Conservation (phyloP, 2,329 filamentous ascomycete genomes). For the Balansia obtecta region DNA sequence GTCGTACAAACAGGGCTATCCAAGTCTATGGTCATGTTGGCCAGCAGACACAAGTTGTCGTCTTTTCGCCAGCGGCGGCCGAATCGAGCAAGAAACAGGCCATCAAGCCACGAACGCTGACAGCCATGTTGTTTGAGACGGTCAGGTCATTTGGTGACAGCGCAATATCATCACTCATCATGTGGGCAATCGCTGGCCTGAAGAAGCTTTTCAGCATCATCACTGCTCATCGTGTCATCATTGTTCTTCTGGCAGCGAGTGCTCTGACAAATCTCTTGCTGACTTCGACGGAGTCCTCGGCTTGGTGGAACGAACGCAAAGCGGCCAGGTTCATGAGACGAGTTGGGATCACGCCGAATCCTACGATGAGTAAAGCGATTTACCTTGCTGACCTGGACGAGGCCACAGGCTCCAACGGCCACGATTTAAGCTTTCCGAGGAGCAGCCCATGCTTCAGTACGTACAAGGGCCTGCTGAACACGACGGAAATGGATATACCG, state of each 20-base stretch:
- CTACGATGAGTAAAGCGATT: constrained; percentile 72
- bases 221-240: constrained; percentile 61
- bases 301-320: constrained; percentile 78
- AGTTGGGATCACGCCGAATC: constrained; percentile 67
- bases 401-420: constrained; percentile 29
- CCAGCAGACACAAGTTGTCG: constrained; percentile 49
- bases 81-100: constrained; percentile 41
- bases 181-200: constrained; percentile 58
- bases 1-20: constrained; percentile 64
- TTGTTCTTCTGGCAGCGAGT: constrained; percentile 57
- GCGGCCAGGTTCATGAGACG: constrained; percentile 70
- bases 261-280: constrained; percentile 61
- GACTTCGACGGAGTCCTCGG: constrained; percentile 57
- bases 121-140: constrained; percentile 60
- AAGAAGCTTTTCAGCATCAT: constrained; percentile 54
- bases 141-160: constrained; percentile 63
- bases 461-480: constrained; percentile 46
- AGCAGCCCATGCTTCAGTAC: constrained; percentile 49
- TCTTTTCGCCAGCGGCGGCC: constrained; percentile 40
- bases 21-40: constrained; percentile 70
- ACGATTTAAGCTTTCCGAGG: constrained; percentile 22
- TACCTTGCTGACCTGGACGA: constrained; percentile 73
- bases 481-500: constrained; percentile 44
- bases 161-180: constrained; percentile 61
- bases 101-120: constrained; percentile 49